These are phyloP conservation scores for Boletus sp. DNA, from an alignment of 1,284 basidiomycete species.

Conservation along the genomic window DNA sequence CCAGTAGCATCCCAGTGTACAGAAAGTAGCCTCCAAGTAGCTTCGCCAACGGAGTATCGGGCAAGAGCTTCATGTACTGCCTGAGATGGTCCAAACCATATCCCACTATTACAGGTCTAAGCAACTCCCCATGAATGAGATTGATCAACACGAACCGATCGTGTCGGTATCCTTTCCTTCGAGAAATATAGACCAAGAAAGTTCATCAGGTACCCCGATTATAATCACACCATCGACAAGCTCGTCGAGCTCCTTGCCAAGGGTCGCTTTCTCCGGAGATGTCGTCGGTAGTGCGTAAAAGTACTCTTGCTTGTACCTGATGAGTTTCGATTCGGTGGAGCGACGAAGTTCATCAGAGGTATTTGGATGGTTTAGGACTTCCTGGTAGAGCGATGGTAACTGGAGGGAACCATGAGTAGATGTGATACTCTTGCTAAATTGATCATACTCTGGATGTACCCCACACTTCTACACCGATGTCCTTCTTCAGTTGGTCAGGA, in stretches of 20 bases:
- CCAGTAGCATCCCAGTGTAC: conserved; percentile 52
- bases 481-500: conserved; percentile 65
- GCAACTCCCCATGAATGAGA: not conserved
- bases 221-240: conserved; percentile 72
- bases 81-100: conserved; percentile 64
- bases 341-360: conserved; percentile 72
- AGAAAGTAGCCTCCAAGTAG: conserved; percentile 69
- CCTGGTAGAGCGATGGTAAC: conserved; percentile 69
- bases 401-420: conserved; percentile 27
- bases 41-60: conserved; percentile 49
- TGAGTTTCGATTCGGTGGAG: conserved; percentile 64
- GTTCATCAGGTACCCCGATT: conserved; percentile 68
- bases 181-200: conserved; percentile 77
- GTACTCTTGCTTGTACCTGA: conserved; percentile 57
- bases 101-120: conserved; percentile 41
- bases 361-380: conserved; percentile 72
- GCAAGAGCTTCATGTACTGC: conserved; percentile 70
- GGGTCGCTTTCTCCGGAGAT: conserved; percentile 43
- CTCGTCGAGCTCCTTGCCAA: conserved; percentile 62
- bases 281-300: conserved; percentile 53
- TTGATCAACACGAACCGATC: conserved; percentile 48
- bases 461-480: conserved; percentile 63
- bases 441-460: conserved; percentile 51
- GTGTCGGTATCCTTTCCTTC: conserved; percentile 73
- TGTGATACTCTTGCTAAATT: not conserved